Conservation (phyloP, 2,329 filamentous ascomycete genomes). For the Drechslera avenae region DNA sequence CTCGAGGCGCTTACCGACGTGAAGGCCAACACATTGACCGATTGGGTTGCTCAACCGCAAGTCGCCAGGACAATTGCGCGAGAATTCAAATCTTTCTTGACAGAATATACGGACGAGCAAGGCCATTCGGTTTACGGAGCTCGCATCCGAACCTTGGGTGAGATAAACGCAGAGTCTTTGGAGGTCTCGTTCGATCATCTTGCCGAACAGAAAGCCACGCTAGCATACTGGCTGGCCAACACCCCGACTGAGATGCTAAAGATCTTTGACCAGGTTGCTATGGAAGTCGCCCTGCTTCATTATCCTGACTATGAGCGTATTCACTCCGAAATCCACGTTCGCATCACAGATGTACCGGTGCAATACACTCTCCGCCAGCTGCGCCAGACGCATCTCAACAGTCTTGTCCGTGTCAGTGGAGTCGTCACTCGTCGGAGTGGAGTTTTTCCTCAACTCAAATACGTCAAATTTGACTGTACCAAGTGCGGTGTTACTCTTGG, state of each 20-base stretch:
- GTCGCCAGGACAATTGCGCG: constrained; percentile 92
- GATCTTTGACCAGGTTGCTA: constrained; percentile 94
- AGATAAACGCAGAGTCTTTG: constrained; percentile 93
- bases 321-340: constrained; percentile 95
- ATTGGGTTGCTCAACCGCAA: constrained; percentile 89
- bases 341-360: constrained; percentile 91
- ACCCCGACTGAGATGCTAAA: constrained; percentile 94
- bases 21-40: constrained; percentile 89
- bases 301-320: constrained; percentile 98
- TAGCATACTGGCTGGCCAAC: constrained; percentile 96
- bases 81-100: constrained; percentile 97
- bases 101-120: constrained; percentile 89
- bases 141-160: constrained; percentile 91
- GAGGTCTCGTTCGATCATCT: constrained; percentile 97
- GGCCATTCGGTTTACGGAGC: constrained; percentile 94
- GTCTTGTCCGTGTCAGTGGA: constrained; percentile 88
- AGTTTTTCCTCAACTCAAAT: constrained; percentile 97
- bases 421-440: constrained; percentile 93
- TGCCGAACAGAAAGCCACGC: constrained; percentile 84
- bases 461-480: constrained; percentile 95
- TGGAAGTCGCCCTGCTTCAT: constrained; percentile 93
- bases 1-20: constrained; percentile 90
- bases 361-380: constrained; percentile 94
- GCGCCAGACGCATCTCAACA: constrained; percentile 94
- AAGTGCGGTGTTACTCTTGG: constrained; percentile 93